A percentile compares a stretch with the other conserved stretches of the same genome.
Evolutionary conservation across 2,329 filamentous ascomycete genomes (phyloP).

Genomic region (Akanthomyces muscarius): DNA sequence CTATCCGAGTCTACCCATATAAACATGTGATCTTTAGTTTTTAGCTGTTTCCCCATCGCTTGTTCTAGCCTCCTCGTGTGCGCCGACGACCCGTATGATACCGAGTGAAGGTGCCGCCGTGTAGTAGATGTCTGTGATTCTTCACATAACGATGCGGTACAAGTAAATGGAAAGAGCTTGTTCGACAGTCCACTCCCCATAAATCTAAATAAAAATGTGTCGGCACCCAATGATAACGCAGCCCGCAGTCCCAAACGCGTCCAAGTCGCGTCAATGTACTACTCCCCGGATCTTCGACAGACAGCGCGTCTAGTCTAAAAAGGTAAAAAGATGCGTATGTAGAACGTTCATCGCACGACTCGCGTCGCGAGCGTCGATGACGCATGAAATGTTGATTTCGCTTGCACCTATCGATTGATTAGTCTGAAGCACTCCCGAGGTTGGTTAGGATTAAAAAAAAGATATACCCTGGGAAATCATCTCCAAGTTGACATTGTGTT

Average conservation of each 20-base stretch:
- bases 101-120: too few relatives aligned
- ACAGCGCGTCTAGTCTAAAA: constrained; percentile 63
- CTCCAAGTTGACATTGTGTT: constrained; percentile 94
- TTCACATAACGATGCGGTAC: not conserved
- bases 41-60: too few relatives aligned
- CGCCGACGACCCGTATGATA: too few relatives aligned
- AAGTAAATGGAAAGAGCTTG: not conserved
- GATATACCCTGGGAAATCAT: constrained; percentile 94
- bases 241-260: not conserved
- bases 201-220: not conserved
- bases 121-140: too few relatives aligned
- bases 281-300: not conserved
- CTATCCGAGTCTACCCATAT: too few relatives aligned
- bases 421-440: not conserved
- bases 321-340: constrained; percentile 95
- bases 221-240: not conserved
- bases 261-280: not conserved
- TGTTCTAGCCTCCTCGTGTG: too few relatives aligned
- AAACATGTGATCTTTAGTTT: too few relatives aligned
- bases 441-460: not conserved
- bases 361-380: constrained; percentile 87
- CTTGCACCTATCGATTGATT: constrained; percentile 65
- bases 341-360: constrained; percentile 93
- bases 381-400: constrained; percentile 98
- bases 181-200: not conserved